Base-by-base conservation (phyloP, 108 stramenopile species). In the Cylindrotheca closterium region DNA sequence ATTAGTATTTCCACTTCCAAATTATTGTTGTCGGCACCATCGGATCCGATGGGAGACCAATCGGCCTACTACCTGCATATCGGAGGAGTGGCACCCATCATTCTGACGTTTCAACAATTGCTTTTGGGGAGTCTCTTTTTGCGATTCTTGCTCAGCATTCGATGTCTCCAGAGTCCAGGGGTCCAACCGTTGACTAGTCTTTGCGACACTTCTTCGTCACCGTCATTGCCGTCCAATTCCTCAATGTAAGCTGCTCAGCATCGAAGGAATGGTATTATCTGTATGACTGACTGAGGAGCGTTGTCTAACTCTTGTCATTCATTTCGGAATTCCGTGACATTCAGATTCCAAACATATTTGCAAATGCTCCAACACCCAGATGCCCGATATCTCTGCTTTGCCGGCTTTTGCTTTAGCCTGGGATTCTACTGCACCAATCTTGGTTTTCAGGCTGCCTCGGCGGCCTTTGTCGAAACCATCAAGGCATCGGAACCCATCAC, bases 401-500 rank as follows among this genome's bases (percentile, higher is more conserved):
- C 87, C 1, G 81, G 74, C 46, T 53, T 84, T 1, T 89, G 70
- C 68, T 93, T 93, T 54, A 51, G 74, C 28, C 27, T 85, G 0
- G 92, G 92, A 55, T 93, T 93, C 63, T 58, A 78, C 18, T 30
- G 77, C 21, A 93, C 92, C 30, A 93, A 93, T 52, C 59, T 58
- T 47, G 84, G 76, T 4, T 93, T 93, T 59, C 51, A 58, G 21
- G 54, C 53, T 15, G 78, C 84, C 21, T 80, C 86, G 21, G 83
- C 88, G 1, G 70, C 84, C 33, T 90, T 89, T 61, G 92, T 93
- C 22, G 92, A 93, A 74, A 93, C 92, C 42, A 63, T 93, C 74
- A 93, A 93, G 64, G 92, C 92, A 17, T 84, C 92, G 0, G 92
- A 93, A 68, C 92, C 92, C 0, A 82, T 93, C 22, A 88, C 92